phyloP scores from a whole-genome alignment of 371 early-diverging fungal genomes.

The Mucor saturninus region DNA sequence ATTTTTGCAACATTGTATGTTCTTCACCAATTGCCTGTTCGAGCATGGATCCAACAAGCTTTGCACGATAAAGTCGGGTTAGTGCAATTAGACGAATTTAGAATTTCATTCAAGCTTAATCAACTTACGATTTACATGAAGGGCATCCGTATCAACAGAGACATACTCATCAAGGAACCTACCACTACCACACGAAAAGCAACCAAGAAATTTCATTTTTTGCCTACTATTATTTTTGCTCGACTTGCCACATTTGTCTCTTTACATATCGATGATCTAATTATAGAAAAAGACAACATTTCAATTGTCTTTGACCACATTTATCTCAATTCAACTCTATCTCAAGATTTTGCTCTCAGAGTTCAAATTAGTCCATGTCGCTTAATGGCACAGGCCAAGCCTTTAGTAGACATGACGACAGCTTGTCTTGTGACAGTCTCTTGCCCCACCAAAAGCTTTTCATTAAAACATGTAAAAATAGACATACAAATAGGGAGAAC shows the following conservation, averaged over 20 bases:
- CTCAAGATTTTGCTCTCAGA: no score
- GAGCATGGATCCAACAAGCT: neutral
- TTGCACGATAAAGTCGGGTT: neutral
- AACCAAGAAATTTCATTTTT: no score
- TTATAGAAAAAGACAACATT: no score
- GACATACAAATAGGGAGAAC: slow-evolving; percentile 1
- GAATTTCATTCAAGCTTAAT: neutral
- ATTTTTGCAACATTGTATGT: neutral
- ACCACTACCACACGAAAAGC: neutral
- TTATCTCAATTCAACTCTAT: no score
- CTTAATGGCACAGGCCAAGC: no score
- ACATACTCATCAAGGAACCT: neutral
- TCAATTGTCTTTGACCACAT: no score
- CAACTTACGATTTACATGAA: neutral
- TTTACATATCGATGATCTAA: no score
- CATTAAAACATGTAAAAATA: slow-evolving; percentile 3
- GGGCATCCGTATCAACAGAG: neutral
- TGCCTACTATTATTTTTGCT: no score
- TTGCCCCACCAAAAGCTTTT: neutral
- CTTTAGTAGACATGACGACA: slow-evolving; percentile 1
- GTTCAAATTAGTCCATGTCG: no score
- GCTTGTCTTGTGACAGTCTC: slow-evolving; percentile 5
- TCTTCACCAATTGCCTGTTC: neutral
- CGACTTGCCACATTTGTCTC: no score
- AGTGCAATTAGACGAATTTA: neutral